Evolutionary conservation across 148 eudicot genomes (phyloP).

Genomic region (Tetragonia tetragonoides): DNA sequence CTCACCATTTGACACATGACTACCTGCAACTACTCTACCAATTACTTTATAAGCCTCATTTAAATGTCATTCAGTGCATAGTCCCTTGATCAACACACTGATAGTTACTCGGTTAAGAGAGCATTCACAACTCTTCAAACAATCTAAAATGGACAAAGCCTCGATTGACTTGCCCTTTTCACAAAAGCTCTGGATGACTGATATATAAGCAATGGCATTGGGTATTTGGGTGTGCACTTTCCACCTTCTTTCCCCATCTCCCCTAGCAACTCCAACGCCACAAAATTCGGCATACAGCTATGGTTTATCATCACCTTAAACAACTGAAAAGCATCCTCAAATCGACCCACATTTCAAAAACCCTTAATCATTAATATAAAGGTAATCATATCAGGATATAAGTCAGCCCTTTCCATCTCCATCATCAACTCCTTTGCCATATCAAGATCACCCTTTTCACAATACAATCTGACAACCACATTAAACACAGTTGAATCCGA

Average conservation of each 20-base stretch:
- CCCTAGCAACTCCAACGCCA: slow-evolving; percentile 55
- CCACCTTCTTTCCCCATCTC: slow-evolving; percentile 77
- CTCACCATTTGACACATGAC: slow-evolving; percentile 40
- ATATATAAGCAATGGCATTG: slow-evolving; percentile 57
- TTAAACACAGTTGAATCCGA: slow-evolving; percentile 71
- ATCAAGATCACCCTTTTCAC: slow-evolving; percentile 50
- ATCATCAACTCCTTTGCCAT: slow-evolving; percentile 41
- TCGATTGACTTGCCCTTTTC: slow-evolving; percentile 49
- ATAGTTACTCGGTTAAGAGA: slow-evolving; percentile 64
- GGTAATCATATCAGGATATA: slow-evolving; percentile 65
- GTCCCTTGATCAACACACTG: slow-evolving; percentile 55
- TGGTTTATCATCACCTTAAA: slow-evolving; percentile 54
- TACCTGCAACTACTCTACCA: slow-evolving; percentile 41
- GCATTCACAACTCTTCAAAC: slow-evolving; percentile 45
- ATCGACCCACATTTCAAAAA: slow-evolving; percentile 53
- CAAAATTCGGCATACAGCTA: slow-evolving; percentile 61
- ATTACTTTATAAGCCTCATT: slow-evolving; percentile 56
- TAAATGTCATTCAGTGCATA: slow-evolving; percentile 50
- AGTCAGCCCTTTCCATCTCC: slow-evolving; percentile 51
- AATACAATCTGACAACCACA: slow-evolving; percentile 61
- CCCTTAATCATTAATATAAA: slow-evolving; percentile 65
- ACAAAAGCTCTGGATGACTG: slow-evolving; percentile 59
- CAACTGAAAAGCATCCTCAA: slow-evolving; percentile 66
- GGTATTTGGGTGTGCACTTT: slow-evolving; percentile 48
- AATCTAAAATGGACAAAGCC: slow-evolving; percentile 61